Conservation (phyloP, 225 moss, liverwort and hornwort genomes). For the Sphagnum tenellum region DNA sequence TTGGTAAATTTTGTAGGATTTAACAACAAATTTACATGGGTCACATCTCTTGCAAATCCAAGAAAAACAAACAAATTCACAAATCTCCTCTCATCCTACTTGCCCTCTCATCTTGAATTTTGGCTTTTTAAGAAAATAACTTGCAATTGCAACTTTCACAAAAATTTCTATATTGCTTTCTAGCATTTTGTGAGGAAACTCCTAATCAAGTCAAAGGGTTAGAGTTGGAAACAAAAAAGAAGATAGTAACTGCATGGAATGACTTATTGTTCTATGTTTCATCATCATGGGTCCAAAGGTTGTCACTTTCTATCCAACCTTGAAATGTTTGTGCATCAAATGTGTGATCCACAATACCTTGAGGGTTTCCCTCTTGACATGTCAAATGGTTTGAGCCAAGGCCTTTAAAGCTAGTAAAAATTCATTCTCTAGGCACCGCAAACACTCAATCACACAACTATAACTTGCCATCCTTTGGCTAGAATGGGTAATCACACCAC, state of each 20-base stretch:
- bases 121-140: no score
- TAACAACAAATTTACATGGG: conserved; percentile 41
- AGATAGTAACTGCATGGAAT: no score
- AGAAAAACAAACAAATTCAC: no score
- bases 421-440: conserved; percentile 43
- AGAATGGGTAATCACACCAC: conserved; percentile 50
- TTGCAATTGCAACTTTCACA: no score
- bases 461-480: conserved; percentile 59
- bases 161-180: no score
- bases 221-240: no score
- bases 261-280: conserved; percentile 23
- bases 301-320: conserved; percentile 44
- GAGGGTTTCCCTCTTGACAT: conserved; percentile 49
- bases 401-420: conserved; percentile 28
- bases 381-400: conserved; percentile 29
- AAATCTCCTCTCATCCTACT: no score
- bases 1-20: conserved; percentile 44
- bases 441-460: conserved; percentile 44
- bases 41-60: conserved; percentile 16
- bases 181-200: no score
- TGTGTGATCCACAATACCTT: conserved; percentile 39
- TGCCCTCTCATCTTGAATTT: no score
- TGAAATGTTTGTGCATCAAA: conserved; percentile 27
- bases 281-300: conserved; percentile 45
- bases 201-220: no score